Evolutionary conservation across 352 stramenopile genomes (phyloP).

Genomic region (Globisporangium recalcitrans): DNA sequence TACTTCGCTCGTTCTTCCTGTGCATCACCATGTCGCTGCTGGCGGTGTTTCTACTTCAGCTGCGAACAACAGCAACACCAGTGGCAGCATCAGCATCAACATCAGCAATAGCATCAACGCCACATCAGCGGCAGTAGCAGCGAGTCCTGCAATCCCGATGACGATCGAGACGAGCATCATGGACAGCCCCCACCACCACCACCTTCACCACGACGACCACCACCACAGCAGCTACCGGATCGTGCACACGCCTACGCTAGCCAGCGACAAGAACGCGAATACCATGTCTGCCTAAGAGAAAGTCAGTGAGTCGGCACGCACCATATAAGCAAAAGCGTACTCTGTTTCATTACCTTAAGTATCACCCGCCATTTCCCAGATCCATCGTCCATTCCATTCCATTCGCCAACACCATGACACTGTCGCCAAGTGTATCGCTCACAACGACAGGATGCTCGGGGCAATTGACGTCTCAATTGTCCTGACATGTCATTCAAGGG

Average conservation of each 20-base stretch:
- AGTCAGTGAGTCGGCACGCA: background rate
- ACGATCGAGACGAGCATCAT: slow-evolving; percentile 20
- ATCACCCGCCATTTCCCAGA: background rate
- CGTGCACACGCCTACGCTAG: slow-evolving; percentile 54
- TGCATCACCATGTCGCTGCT: background rate
- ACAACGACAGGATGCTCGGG: too few species aligned
- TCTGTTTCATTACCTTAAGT: background rate
- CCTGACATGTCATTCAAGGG: too few species aligned
- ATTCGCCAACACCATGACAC: too few species aligned
- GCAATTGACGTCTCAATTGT: too few species aligned
- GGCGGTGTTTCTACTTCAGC: background rate
- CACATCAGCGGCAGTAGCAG: slow-evolving; percentile 10
- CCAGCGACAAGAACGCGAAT: slow-evolving; percentile 28
- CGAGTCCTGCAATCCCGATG: slow-evolving; percentile 5
- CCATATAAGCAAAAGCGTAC: background rate
- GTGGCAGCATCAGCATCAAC: background rate
- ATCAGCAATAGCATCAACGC: background rate
- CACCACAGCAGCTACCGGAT: slow-evolving; percentile 41
- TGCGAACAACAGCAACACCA: slow-evolving; percentile 3
- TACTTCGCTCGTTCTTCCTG: slow-evolving; percentile 3
- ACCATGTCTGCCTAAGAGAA: slow-evolving; percentile 23
- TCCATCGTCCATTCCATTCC: too few species aligned
- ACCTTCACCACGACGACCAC: slow-evolving; percentile 1
- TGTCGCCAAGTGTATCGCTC: too few species aligned
- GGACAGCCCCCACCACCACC: slow-evolving; percentile 23